Conservation (phyloP, 352 stramenopile genomes). For the Thalassiosira allenii region DNA sequence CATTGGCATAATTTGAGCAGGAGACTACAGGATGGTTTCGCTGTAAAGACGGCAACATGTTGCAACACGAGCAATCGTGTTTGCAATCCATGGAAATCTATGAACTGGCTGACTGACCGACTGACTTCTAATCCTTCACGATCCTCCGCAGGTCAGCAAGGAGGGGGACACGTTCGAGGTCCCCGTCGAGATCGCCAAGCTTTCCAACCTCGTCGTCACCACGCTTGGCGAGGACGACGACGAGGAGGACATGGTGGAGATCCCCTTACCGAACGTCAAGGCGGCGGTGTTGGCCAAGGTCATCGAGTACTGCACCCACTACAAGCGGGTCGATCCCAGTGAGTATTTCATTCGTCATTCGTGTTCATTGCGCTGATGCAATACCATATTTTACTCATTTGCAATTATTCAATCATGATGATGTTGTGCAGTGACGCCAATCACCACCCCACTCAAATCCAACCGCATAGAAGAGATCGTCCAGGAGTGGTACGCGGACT, state of each 20-base stretch:
- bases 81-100: too few species aligned
- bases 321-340: conserved; percentile 83
- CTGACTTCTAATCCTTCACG: too few species aligned
- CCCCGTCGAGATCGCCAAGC: conserved; percentile 91
- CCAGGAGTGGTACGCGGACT: conserved; percentile 98
- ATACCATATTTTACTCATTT: too few species aligned
- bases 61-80: too few species aligned
- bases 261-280: conserved; percentile 95
- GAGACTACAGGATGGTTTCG: too few species aligned
- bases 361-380: too few species aligned
- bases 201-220: conserved; percentile 96
- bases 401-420: too few species aligned
- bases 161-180: conserved; percentile 97
- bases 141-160: conserved; percentile 80
- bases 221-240: conserved; percentile 90
- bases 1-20: too few species aligned
- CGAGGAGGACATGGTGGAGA: conserved; percentile 88
- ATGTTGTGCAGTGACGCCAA: conserved; percentile 94
- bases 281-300: conserved; percentile 94
- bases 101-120: too few species aligned
- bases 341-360: too few species aligned
- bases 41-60: too few species aligned
- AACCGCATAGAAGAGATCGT: conserved; percentile 97
- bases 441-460: conserved; percentile 99
- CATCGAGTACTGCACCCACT: conserved; percentile 95